Evolutionary conservation across 1,139 yeast species (phyloP).

Genomic region (Suhomyces terraborum): DNA sequence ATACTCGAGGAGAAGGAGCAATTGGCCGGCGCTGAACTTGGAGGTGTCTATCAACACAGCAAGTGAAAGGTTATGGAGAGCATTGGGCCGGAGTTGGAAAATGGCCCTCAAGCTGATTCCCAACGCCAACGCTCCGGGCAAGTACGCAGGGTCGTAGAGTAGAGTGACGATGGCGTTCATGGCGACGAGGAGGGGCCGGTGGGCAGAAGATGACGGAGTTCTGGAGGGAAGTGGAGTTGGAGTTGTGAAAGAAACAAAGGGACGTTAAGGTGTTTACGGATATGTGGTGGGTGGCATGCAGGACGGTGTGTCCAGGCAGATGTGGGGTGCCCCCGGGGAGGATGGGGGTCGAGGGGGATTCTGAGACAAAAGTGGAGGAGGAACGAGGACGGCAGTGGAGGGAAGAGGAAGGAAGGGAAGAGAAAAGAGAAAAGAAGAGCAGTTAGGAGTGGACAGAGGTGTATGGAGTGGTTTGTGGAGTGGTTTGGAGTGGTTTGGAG

Average conservation of each 20-base stretch:
- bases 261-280: constrained; percentile 2
- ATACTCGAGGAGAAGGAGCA: constrained; percentile 27
- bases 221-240: not conserved
- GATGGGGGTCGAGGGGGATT: not conserved
- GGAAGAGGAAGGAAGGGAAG: not conserved
- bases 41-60: constrained; percentile 42
- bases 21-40: constrained; percentile 32
- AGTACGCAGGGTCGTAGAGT: constrained; percentile 62
- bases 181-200: not conserved
- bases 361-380: too few species aligned
- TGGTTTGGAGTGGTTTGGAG: too few species aligned
- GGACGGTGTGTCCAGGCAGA: constrained; percentile 1
- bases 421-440: too few species aligned
- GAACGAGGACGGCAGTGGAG: too few species aligned
- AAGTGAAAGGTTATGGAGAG: constrained; percentile 13
- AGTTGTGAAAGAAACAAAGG: too few species aligned
- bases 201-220: not conserved
- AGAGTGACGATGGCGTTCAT: constrained; percentile 63
- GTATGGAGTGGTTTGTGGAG: too few species aligned
- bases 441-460: too few species aligned
- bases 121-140: constrained; percentile 76
- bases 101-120: constrained; percentile 40
- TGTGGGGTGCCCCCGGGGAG: not conserved
- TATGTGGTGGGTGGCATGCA: constrained; percentile 2
- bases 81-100: constrained; percentile 5